phyloP scores from a whole-genome alignment of 2,329 filamentous ascomycete species.

The Stagonosporopsis chrysanthemi region DNA sequence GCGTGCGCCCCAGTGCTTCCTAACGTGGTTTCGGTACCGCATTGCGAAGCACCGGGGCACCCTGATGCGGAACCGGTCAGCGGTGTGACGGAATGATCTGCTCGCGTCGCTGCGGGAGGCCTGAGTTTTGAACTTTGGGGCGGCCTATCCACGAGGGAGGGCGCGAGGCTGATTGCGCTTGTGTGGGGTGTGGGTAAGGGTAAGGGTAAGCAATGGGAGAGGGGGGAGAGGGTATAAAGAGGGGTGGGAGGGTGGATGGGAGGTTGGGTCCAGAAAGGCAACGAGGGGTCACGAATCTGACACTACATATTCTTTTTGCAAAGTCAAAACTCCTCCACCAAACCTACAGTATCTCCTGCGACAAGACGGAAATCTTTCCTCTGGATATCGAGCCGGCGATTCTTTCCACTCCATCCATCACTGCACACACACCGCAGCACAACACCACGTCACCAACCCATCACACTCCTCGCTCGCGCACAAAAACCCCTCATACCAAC shows the following conservation, averaged over 20 bases:
- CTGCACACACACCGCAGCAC: no score
- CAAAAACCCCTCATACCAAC: neutral
- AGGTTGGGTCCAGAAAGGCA: no score
- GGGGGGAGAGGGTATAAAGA: constrained; percentile 2
- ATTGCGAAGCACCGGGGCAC: neutral
- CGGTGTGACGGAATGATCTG: constrained; percentile 1
- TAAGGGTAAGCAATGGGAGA: neutral
- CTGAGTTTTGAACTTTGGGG: constrained; percentile 3
- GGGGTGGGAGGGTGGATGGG: neutral
- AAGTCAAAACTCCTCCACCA: no score
- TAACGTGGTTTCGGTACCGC: neutral
- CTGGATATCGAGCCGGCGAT: no score
- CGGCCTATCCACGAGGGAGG: neutral
- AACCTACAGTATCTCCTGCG: no score
- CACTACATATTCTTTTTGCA: no score
- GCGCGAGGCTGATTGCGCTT: constrained; percentile 3
- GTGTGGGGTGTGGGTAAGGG: neutral
- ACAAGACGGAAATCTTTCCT: no score
- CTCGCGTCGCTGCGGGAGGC: neutral
- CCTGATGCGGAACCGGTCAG: constrained; percentile 1
- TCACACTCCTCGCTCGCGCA: neutral
- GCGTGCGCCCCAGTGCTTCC: no score
- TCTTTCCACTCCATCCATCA: no score
- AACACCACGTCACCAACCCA: no score
- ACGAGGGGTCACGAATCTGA: no score